phyloP scores from a whole-genome alignment of 2,329 filamentous ascomycete genomes.

The Blumeria hordei region DNA sequence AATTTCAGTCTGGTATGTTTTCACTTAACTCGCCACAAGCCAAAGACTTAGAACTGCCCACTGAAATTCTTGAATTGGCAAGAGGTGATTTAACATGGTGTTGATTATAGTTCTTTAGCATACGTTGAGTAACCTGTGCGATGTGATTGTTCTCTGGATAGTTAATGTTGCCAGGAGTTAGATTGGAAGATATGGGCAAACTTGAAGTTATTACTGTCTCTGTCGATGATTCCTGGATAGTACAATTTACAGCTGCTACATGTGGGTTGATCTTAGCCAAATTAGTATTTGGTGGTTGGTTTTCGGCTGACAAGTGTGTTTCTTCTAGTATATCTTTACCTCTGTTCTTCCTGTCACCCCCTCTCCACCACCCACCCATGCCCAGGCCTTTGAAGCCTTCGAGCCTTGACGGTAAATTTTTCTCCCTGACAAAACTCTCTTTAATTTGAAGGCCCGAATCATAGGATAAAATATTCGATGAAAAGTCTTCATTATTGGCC shows the following conservation, averaged over 20 bases:
- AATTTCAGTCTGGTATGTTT: too few species aligned
- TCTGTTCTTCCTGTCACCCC: too few species aligned
- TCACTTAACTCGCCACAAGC: too few species aligned
- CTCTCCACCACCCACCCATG: not conserved
- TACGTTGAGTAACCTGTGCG: not conserved
- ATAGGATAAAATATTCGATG: not conserved
- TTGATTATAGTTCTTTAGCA: not conserved
- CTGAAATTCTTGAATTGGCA: too few species aligned
- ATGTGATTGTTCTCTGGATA: not conserved
- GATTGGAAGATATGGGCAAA: not conserved
- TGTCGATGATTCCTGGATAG: too few species aligned
- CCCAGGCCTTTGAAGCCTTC: not conserved
- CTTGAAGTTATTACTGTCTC: not conserved
- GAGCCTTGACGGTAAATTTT: not conserved
- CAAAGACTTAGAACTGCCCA: too few species aligned
- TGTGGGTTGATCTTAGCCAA: not conserved
- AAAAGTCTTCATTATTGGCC: constrained; percentile 6
- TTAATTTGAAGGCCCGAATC: not conserved
- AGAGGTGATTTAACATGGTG: too few species aligned
- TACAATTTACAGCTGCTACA: not conserved
- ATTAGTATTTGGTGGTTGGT: not conserved
- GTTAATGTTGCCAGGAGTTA: not conserved
- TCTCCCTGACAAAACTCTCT: not conserved
- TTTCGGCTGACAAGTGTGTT: not conserved
- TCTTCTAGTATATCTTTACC: not conserved